Evolutionary conservation across 345 rosid genomes (phyloP).

Genomic region (Hibiscus tridactylites): DNA sequence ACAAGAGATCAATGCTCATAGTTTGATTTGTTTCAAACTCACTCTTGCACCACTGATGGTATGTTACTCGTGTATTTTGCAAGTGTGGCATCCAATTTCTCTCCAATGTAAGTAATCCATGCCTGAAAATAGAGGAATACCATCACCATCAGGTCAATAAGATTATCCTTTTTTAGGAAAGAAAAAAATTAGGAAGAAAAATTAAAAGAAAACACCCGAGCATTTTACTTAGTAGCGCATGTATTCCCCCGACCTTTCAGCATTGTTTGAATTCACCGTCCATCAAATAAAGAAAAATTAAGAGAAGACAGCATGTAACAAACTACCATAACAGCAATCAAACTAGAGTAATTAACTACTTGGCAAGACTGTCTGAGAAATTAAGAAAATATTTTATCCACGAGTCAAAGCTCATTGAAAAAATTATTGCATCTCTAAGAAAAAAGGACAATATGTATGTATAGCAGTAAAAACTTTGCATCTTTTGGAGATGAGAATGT

Average conservation of each 20-base stretch:
- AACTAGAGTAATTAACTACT: not conserved
- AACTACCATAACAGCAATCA: not conserved
- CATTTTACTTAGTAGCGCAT: too few relatives aligned
- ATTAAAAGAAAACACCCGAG: not conserved
- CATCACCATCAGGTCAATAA: not conserved
- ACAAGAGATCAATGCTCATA: not conserved
- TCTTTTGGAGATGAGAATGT: not conserved
- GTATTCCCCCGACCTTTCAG: not conserved
- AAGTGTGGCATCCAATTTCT: conserved; percentile 71
- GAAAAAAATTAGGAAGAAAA: not conserved
- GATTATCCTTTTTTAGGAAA: not conserved
- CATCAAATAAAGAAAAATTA: not conserved
- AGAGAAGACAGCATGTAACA: not conserved
- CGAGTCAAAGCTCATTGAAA: not conserved
- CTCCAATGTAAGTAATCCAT: conserved; percentile 76
- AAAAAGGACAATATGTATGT: not conserved
- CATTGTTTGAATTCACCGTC: not conserved
- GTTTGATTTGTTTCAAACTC: conserved; percentile 11
- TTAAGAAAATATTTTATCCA: not conserved
- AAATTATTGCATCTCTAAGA: not conserved
- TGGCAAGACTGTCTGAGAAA: not conserved
- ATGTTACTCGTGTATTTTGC: conserved; percentile 30
- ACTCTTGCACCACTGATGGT: conserved; percentile 25
- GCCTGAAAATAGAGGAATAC: conserved; percentile 37
- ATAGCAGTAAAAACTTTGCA: not conserved